phyloP scores from a whole-genome alignment of 768 basidiomycete genomes.

The Coprinopsis marcescibilis region DNA sequence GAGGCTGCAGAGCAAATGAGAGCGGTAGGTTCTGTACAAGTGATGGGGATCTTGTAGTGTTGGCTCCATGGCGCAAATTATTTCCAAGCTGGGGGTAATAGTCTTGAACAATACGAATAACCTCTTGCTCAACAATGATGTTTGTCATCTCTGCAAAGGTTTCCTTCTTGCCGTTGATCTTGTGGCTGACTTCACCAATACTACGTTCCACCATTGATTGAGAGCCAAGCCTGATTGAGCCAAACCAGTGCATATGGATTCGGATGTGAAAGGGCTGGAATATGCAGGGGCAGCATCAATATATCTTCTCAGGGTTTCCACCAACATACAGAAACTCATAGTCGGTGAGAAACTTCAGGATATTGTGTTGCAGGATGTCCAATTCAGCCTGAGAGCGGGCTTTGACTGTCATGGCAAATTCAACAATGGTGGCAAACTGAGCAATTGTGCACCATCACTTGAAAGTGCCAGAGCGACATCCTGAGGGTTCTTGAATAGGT shows the following conservation, averaged over 20 bases:
- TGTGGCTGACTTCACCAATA: slow-evolving; percentile 12
- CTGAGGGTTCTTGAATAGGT: slow-evolving; percentile 16
- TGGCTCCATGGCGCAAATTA: no score
- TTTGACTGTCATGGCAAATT: slow-evolving; percentile 16
- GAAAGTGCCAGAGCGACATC: slow-evolving; percentile 21
- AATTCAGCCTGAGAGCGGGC: slow-evolving; percentile 10
- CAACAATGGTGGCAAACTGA: no score
- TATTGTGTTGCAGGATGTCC: slow-evolving; percentile 7
- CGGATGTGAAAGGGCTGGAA: slow-evolving; percentile 17
- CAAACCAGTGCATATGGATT: slow-evolving; percentile 18
- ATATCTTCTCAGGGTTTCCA: slow-evolving; percentile 10
- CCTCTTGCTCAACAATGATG: slow-evolving; percentile 14
- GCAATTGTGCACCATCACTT: slow-evolving; percentile 25
- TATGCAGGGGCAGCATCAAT: slow-evolving; percentile 10
- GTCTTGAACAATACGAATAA: slow-evolving; percentile 10
- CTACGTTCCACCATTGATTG: slow-evolving; percentile 14
- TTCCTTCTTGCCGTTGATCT: slow-evolving; percentile 15
- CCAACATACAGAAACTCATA: slow-evolving; percentile 16
- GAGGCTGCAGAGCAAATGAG: no score
- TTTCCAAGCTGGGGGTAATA: slow-evolving; percentile 10
- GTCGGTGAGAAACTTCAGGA: slow-evolving; percentile 11
- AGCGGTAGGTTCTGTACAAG: no score
- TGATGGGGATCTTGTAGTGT: no score
- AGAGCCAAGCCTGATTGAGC: slow-evolving; percentile 16
- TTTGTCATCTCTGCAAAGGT: slow-evolving; percentile 16